Base-by-base conservation (phyloP, 441 rosid species). In the Gossypium aridum region DNA sequence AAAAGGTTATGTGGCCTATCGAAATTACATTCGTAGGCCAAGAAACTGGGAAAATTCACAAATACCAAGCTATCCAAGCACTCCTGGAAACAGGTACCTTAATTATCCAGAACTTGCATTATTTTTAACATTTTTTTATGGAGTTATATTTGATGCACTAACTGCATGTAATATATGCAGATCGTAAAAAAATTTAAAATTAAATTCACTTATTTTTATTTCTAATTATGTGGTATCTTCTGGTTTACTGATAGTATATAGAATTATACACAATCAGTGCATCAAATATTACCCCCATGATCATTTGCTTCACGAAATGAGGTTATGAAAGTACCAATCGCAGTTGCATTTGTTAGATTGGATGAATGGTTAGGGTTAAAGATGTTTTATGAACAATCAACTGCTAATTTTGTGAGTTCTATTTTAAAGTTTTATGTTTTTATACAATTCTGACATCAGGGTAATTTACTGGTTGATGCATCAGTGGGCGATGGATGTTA, bases 401-500 rank as follows among this genome's bases (percentile, higher is more conserved):
- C 12, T 80, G 68, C 53, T 80, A 60, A 75, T 72, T 79, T 67
- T 79, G 57, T 73, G 45, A 76, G 74, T 77, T 65, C 69, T 76
- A 2, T 75, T 90, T 83, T 70, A 71, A 64, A 85, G 83, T 84
- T 80, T 86, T 34, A 87, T 84, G 84, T 63, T 85, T 78, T 79
- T 74, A 83, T 80, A 83, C 79, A 65, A 85, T 83, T 85, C 97
- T 90, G 94, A 94, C 94, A 79, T 91, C 93, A 87, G 91, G 92
- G 65, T 88, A 79, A 81, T 88, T 91, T 94, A 82, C 90, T 90
- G 91, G 87, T 89, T 92, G 87, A 92, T 92, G 88, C 87, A 84
- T 88, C 92, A 95, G 99, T 84, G 97, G 94, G 80, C 92, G 93
- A 79, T 93, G 94, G 99, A 59, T 87, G 57, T 89, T 87, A 74